These are phyloP conservation scores for Phlyctochytrium arcticum DNA, from an alignment of 192 early-diverging fungal species.

Conservation along the genomic window DNA sequence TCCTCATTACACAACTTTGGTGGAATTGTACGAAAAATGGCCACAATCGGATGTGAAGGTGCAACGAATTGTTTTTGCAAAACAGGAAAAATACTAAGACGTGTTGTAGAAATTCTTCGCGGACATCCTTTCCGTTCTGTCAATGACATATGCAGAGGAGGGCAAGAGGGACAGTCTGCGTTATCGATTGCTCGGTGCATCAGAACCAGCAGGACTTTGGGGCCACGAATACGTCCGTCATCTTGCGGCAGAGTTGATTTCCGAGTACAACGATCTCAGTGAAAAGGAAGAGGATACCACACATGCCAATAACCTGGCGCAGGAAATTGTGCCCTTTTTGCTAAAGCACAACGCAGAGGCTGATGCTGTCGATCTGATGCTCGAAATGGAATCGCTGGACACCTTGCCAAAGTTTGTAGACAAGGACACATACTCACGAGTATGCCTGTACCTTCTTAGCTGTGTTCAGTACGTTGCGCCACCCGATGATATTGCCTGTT, in stretches of 20 bases:
- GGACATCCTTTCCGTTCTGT: slow-evolving; percentile 93
- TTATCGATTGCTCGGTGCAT: slow-evolving; percentile 81
- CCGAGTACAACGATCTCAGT: slow-evolving; percentile 66
- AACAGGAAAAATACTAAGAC: background rate
- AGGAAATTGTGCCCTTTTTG: slow-evolving; percentile 91
- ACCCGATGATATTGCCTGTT: slow-evolving; percentile 79
- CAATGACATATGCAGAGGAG: slow-evolving; percentile 93
- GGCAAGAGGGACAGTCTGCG: slow-evolving; percentile 77
- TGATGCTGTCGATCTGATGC: slow-evolving; percentile 93
- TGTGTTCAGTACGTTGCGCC: slow-evolving; percentile 90
- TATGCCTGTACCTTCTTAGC: slow-evolving; percentile 84
- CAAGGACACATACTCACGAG: slow-evolving; percentile 88
- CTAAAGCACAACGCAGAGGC: slow-evolving; percentile 97
- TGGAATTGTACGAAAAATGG: slow-evolving; percentile 72
- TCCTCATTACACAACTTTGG: slow-evolving; percentile 72
- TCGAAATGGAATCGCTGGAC: slow-evolving; percentile 84
- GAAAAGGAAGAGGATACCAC: slow-evolving; percentile 65
- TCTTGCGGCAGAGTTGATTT: slow-evolving; percentile 83
- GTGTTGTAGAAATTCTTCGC: slow-evolving; percentile 68
- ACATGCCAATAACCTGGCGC: slow-evolving; percentile 66
- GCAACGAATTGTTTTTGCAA: background rate
- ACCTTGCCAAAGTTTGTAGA: slow-evolving; percentile 79
- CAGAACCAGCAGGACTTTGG: slow-evolving; percentile 80
- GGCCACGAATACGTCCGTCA: slow-evolving; percentile 99
- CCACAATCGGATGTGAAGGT: slow-evolving; percentile 72